phyloP scores from a whole-genome alignment of 176 grass and related monocot species.

The Canna indica region DNA sequence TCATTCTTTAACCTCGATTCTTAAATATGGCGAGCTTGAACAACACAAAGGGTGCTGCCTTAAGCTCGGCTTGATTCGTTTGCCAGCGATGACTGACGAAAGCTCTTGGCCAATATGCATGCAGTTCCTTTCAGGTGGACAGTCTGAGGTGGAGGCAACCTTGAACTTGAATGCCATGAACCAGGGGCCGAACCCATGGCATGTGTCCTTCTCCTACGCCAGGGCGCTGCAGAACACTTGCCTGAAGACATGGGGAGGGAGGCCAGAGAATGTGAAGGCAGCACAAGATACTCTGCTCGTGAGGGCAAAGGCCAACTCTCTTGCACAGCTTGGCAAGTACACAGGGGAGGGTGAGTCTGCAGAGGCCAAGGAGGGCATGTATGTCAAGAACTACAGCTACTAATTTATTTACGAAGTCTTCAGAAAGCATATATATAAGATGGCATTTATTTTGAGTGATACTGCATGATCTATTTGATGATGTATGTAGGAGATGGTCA shows the following conservation, averaged over 20 bases:
- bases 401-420: too few species aligned
- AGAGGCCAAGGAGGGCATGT: conserved; percentile 69
- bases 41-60: too few species aligned
- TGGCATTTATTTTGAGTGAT: neutral
- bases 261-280: conserved; percentile 67
- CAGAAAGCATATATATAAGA: neutral
- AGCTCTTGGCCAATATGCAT: neutral
- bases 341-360: conserved; percentile 78
- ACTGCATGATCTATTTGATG: neutral
- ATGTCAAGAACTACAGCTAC: conserved; percentile 98
- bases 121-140: conserved; percentile 94
- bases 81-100: too few species aligned
- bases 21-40: too few species aligned
- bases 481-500: neutral
- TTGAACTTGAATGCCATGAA: conserved; percentile 98
- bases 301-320: conserved; percentile 83
- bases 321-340: conserved; percentile 93
- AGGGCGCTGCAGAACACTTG: conserved; percentile 97
- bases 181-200: conserved; percentile 81
- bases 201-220: conserved; percentile 91
- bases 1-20: neutral
- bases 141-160: conserved; percentile 93
- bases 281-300: conserved; percentile 71
- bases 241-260: conserved; percentile 93
- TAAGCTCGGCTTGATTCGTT: too few species aligned